Evolutionary conservation across 1,284 basidiomycete genomes (phyloP).

Genomic region (Singerocomus inundabilis): DNA sequence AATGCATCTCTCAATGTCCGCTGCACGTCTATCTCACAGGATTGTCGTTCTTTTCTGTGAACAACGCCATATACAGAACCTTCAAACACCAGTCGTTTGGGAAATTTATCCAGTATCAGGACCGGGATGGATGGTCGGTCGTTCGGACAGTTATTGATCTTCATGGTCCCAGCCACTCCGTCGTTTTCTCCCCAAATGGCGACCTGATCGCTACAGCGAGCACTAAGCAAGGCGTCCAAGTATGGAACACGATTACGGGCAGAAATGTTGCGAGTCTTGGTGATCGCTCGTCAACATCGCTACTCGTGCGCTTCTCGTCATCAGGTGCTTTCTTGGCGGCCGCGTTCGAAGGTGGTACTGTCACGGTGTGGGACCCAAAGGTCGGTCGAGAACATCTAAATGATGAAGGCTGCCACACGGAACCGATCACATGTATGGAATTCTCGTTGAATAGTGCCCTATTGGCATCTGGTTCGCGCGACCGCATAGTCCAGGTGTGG

Average conservation of each 20-base stretch:
- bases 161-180: slow-evolving; percentile 9
- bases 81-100: slow-evolving; percentile 16
- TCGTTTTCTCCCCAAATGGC: slow-evolving; percentile 20
- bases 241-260: slow-evolving; percentile 24
- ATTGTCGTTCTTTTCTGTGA: background rate
- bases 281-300: slow-evolving; percentile 7
- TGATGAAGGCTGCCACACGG: slow-evolving; percentile 15
- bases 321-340: slow-evolving; percentile 23
- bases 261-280: slow-evolving; percentile 24
- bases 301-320: slow-evolving; percentile 26
- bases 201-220: slow-evolving; percentile 19
- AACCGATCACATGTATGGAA: slow-evolving; percentile 18
- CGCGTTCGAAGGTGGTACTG: slow-evolving; percentile 17
- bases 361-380: slow-evolving; percentile 29
- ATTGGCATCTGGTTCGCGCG: slow-evolving; percentile 24
- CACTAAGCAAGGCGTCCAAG: slow-evolving; percentile 19
- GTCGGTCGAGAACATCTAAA: slow-evolving; percentile 25
- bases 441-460: slow-evolving; percentile 23
- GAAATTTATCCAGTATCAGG: background rate
- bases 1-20: slow-evolving; percentile 24
- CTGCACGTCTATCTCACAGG: slow-evolving; percentile 21
- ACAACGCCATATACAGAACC: slow-evolving; percentile 3
- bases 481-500: slow-evolving; percentile 23
- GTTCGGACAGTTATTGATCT: slow-evolving; percentile 5
- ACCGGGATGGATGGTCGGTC: no score